These are phyloP conservation scores for Boletus coffeatus DNA, from an alignment of 1,284 basidiomycete genomes.

Conservation along the genomic window DNA sequence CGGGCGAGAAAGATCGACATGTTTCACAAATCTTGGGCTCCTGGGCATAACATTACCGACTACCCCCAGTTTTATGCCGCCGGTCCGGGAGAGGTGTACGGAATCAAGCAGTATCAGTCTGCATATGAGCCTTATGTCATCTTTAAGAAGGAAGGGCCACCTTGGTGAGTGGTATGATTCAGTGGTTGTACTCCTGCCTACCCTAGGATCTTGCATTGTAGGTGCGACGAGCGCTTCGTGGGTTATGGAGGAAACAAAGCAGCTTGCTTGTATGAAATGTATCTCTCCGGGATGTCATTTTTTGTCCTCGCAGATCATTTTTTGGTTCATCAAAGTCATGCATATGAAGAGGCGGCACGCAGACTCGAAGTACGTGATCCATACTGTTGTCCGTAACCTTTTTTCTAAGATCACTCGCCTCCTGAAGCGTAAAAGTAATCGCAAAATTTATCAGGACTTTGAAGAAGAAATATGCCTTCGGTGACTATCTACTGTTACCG, in stretches of 20 bases:
- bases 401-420: neutral
- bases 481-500: slow-evolving; percentile 27
- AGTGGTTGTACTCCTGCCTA: neutral
- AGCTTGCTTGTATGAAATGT: slow-evolving; percentile 61
- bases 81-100: slow-evolving; percentile 63
- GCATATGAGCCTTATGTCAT: slow-evolving; percentile 84
- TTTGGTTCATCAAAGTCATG: slow-evolving; percentile 79
- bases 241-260: slow-evolving; percentile 78
- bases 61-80: slow-evolving; percentile 65
- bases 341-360: slow-evolving; percentile 70
- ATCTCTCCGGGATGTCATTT: slow-evolving; percentile 64
- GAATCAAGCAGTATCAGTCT: slow-evolving; percentile 67
- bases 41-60: slow-evolving; percentile 76
- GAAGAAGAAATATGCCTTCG: slow-evolving; percentile 68
- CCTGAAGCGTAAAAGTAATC: slow-evolving; percentile 63
- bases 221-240: slow-evolving; percentile 86
- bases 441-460: slow-evolving; percentile 73
- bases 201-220: slow-evolving; percentile 17
- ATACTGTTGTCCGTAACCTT: neutral
- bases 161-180: slow-evolving; percentile 45
- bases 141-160: slow-evolving; percentile 68
- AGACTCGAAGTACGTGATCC: slow-evolving; percentile 50
- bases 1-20: slow-evolving; percentile 51
- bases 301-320: slow-evolving; percentile 83
- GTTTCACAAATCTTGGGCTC: slow-evolving; percentile 73